Percentiles rank a stretch among this genome's conserved stretches.
Conservation (phyloP, 306 rosid genomes). For the Fragaria vesca region DNA sequence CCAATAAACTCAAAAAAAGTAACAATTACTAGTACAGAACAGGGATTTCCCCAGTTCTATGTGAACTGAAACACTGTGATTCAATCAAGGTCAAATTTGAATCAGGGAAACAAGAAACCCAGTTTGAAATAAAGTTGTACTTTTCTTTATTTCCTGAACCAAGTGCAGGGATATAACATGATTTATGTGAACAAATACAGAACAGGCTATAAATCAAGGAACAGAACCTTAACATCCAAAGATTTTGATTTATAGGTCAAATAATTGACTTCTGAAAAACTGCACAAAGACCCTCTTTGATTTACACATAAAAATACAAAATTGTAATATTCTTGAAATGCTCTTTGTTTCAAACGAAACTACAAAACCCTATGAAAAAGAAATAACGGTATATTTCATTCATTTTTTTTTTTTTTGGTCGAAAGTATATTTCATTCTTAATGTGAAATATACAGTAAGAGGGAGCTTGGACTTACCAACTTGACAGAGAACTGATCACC, state of each 20-base stretch:
- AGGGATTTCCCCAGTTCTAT: background rate
- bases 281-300: no score
- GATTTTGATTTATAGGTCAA: background rate
- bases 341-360: background rate
- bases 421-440: background rate
- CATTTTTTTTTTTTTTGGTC: no score
- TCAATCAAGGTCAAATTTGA: background rate
- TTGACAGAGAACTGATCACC: background rate
- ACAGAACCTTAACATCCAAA: background rate
- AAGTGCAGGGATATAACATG: background rate
- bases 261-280: background rate
- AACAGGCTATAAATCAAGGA: background rate
- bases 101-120: background rate
- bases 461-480: background rate
- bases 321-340: background rate
- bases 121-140: background rate
- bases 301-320: no score
- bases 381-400: background rate
- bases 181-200: background rate
- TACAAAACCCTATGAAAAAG: background rate
- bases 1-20: background rate
- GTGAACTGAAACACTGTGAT: background rate
- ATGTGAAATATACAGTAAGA: background rate
- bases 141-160: background rate
- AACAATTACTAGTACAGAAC: background rate